Evolutionary conservation across 2,329 filamentous ascomycete species (phyloP).

Genomic region (Monosporascus sp.): DNA sequence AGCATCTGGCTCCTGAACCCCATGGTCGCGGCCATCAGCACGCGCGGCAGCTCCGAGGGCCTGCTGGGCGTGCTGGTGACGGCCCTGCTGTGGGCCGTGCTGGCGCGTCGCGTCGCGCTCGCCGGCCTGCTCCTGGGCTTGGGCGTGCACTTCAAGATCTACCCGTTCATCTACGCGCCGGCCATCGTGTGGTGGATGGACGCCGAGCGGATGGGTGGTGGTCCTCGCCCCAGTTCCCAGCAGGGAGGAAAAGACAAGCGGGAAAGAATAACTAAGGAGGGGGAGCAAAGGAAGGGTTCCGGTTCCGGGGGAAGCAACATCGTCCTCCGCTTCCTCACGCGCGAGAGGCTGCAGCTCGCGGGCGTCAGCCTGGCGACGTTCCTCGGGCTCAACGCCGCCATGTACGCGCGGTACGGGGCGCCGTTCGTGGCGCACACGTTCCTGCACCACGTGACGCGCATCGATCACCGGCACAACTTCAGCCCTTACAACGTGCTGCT

Average conservation of each 20-base stretch:
- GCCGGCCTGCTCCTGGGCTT: constrained; percentile 75
- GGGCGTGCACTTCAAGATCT: constrained; percentile 96
- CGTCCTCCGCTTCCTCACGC: constrained; percentile 43
- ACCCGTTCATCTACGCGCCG: constrained; percentile 91
- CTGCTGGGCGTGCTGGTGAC: constrained; percentile 80
- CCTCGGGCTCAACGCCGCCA: constrained; percentile 63
- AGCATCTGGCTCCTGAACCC: constrained; percentile 93
- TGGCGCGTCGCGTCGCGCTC: constrained; percentile 55
- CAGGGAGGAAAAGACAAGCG: background rate
- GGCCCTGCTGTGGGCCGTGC: constrained; percentile 75
- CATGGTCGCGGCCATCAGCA: constrained; percentile 97
- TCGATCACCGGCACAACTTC: constrained; percentile 98
- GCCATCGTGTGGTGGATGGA: constrained; percentile 80
- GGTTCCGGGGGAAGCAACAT: constrained; percentile 18
- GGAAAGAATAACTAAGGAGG: background rate
- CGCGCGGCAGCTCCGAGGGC: constrained; percentile 88
- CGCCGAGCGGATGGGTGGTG: constrained; percentile 36
- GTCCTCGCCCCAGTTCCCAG: background rate
- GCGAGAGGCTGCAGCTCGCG: constrained; percentile 52
- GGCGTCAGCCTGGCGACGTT: constrained; percentile 69
- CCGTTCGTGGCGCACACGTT: constrained; percentile 88
- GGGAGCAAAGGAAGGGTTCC: background rate
- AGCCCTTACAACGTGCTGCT: constrained; percentile 91
- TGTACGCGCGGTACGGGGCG: constrained; percentile 74
- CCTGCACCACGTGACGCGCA: constrained; percentile 84